Base-by-base conservation (phyloP, 805 yeast genomes). In the Kodamaea kaohsiungensis region DNA sequence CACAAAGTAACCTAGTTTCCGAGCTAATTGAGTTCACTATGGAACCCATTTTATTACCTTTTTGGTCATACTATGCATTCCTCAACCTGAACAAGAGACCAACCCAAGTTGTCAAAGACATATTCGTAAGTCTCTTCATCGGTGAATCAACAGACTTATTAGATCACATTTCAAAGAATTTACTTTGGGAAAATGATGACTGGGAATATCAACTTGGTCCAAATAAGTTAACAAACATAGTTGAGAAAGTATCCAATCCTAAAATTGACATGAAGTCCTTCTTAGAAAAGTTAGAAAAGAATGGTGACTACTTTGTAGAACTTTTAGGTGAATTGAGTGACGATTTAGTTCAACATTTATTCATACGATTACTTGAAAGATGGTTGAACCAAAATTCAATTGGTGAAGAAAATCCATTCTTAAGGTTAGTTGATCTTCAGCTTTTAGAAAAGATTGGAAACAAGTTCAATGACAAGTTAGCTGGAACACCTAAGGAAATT, bases 401-500 rank as follows among this genome's bases (percentile, higher is more conserved):
- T 9, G 48, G 40, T 0, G 59, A 61, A 18, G 68, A 13, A 15
- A 52, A 52, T 27, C 87, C 89, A n/a, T 78, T 83, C 51, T 59
- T 78, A 7, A 74, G 81, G 52, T 70, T 89, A 38, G 70, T 84
- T 6, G 87, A 88, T 62, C 71, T 90, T 55, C 81, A 86, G 55
- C 63, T 90, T 9, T 67, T 92, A 49, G 95, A 91, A 63, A 68
- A 71, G 33, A 69, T 89, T 35, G 82, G 85, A 19, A 78, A 79
- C 3, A 73, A 76, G 13, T 85, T 87, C 62, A 87, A 82, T 56
- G 82, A 84, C 7, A 76, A 76, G 46, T 64, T 87, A 25, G 77
- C 85, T 7, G 74, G 75, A 39, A 78, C 85, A 1, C 86, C 91
- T 0, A 68, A 69, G 1, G 88, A 86, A 47, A 75, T 88, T 46